Percentiles rank a stretch among this genome's conserved stretches.
Evolutionary conservation across 164 flowering plant species (phyloP).

Genomic region (Paratinospora sagittata): DNA sequence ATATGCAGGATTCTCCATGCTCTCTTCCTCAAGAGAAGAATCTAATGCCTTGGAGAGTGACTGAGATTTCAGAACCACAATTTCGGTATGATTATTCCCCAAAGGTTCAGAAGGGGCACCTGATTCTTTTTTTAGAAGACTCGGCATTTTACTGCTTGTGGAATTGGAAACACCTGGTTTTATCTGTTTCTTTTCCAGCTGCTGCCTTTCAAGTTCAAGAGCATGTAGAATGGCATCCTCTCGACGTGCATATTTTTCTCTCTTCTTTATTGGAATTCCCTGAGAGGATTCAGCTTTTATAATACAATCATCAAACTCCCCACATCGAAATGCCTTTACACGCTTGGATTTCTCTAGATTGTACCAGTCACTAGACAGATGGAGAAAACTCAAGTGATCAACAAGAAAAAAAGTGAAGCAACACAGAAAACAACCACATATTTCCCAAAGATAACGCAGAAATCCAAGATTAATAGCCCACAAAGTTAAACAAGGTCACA

Average conservation of each 20-base stretch:
- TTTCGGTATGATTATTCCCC: slow-evolving; percentile 31
- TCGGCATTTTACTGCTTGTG: slow-evolving; percentile 26
- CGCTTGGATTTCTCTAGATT: slow-evolving; percentile 96
- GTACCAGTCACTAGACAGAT: slow-evolving; percentile 80
- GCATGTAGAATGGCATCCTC: slow-evolving; percentile 99
- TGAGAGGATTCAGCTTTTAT: slow-evolving; percentile 75
- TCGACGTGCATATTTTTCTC: slow-evolving; percentile 95
- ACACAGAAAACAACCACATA: not conserved
- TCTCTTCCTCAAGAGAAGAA: slow-evolving; percentile 28
- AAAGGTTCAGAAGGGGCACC: slow-evolving; percentile 29
- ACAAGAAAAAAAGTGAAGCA: not conserved
- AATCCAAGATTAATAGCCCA: not conserved
- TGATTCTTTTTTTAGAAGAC: slow-evolving; percentile 27
- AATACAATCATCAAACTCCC: slow-evolving; percentile 94
- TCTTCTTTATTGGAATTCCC: slow-evolving; percentile 76
- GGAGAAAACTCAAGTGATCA: not conserved
- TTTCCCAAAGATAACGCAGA: not conserved
- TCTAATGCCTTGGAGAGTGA: slow-evolving; percentile 24
- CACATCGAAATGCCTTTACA: slow-evolving; percentile 96
- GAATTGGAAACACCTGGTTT: slow-evolving; percentile 31
- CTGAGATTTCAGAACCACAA: slow-evolving; percentile 25
- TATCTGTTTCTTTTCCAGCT: slow-evolving; percentile 47
- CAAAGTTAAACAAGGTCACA: not conserved
- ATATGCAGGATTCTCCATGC: slow-evolving; percentile 17
- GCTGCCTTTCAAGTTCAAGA: slow-evolving; percentile 84